Evolutionary conservation across 2,329 filamentous ascomycete genomes (phyloP).

Genomic region (Tolypocladium capitatum): DNA sequence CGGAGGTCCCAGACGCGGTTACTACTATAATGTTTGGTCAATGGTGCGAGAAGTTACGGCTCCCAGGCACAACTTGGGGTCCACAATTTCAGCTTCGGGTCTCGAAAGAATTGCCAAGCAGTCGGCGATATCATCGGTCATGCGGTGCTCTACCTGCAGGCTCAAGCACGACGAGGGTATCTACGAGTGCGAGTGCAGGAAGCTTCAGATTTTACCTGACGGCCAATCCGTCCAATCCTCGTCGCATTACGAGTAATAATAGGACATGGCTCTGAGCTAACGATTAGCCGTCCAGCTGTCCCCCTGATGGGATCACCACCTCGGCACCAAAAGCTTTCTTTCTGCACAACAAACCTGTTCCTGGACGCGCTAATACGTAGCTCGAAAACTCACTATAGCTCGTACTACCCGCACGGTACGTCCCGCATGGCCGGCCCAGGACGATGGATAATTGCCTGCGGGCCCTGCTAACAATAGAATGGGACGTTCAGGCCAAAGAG

Average conservation of each 20-base stretch:
- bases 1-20: not conserved
- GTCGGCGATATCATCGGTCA: not conserved
- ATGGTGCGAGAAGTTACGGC: not conserved
- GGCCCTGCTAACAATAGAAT: too few relatives aligned
- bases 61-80: not conserved
- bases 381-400: not conserved
- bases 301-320: not conserved
- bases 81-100: not conserved
- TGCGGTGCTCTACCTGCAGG: not conserved
- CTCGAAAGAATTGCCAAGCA: not conserved
- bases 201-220: not conserved
- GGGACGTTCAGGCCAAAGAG: too few relatives aligned
- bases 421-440: too few relatives aligned
- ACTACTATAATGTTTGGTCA: not conserved
- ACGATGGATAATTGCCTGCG: too few relatives aligned
- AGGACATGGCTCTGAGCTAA: not conserved
- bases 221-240: too few relatives aligned
- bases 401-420: too few relatives aligned
- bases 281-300: too few relatives aligned
- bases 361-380: not conserved
- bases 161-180: not conserved
- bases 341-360: not conserved
- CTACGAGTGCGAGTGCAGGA: not conserved
- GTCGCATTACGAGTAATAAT: not conserved
- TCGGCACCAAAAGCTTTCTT: too few relatives aligned